Conservation (phyloP, 2,329 filamentous ascomycete species). For the Alternaria metachromatica region DNA sequence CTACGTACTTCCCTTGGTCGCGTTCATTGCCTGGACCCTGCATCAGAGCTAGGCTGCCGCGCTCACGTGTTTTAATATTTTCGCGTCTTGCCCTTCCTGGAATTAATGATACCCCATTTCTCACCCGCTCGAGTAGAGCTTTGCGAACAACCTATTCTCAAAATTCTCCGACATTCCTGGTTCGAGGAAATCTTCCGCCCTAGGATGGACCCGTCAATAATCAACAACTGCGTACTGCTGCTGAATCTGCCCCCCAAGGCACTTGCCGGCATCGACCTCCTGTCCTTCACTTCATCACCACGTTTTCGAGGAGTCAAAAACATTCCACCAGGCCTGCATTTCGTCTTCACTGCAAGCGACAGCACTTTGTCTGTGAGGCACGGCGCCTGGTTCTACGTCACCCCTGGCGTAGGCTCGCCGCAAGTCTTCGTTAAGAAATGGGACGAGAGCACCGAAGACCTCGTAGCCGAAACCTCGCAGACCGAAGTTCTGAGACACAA, state of each 20-base stretch:
- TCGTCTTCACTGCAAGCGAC: constrained; percentile 66
- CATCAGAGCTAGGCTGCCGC: constrained; percentile 1
- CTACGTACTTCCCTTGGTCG: background rate
- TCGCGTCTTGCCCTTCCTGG: constrained; percentile 19
- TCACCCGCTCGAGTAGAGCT: constrained; percentile 19
- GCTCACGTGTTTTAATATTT: constrained; percentile 19
- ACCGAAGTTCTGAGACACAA: constrained; percentile 57
- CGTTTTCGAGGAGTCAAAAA: constrained; percentile 68
- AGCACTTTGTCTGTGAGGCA: constrained; percentile 66
- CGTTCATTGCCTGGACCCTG: background rate
- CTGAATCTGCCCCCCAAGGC: constrained; percentile 55
- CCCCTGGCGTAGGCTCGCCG: constrained; percentile 43
- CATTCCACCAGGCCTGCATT: constrained; percentile 65
- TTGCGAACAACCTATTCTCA: constrained; percentile 30
- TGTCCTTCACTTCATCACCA: constrained; percentile 68
- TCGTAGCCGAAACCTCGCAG: constrained; percentile 51
- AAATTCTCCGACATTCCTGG: constrained; percentile 44
- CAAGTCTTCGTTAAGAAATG: constrained; percentile 65
- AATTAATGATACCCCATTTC: constrained; percentile 25
- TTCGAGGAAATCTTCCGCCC: constrained; percentile 46
- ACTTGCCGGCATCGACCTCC: constrained; percentile 61
- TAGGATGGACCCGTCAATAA: constrained; percentile 43
- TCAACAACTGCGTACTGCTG: constrained; percentile 49
- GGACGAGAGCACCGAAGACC: constrained; percentile 56
- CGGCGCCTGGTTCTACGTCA: constrained; percentile 66